Evolutionary conservation across 441 rosid genomes (phyloP).

Genomic region (Breynia disticha): DNA sequence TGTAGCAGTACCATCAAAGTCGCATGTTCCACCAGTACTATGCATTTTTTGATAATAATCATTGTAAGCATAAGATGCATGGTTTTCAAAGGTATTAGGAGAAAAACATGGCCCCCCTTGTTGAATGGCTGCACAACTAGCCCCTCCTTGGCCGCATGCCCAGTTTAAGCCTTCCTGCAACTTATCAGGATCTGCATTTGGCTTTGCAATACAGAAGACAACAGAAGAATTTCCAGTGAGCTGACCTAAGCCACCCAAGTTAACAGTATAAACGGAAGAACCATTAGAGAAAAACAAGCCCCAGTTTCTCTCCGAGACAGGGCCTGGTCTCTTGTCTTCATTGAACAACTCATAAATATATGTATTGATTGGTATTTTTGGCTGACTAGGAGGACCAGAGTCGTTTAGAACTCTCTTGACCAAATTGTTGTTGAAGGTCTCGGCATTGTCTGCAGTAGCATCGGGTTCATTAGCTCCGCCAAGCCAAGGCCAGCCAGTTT

Average conservation of each 20-base stretch:
- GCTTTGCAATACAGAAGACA: conserved; percentile 67
- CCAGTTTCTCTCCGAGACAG: conserved; percentile 76
- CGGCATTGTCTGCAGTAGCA: conserved; percentile 63
- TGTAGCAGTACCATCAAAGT: conserved; percentile 74
- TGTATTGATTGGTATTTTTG: conserved; percentile 49
- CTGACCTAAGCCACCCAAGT: conserved; percentile 27
- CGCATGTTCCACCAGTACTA: conserved; percentile 69
- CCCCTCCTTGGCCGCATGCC: conserved; percentile 97
- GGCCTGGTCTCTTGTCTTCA: conserved; percentile 72
- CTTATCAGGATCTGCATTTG: conserved; percentile 50
- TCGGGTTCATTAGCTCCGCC: conserved; percentile 70
- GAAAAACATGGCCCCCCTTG: conserved; percentile 52
- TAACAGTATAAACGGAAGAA: conserved; percentile 51
- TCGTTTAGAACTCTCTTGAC: conserved; percentile 59
- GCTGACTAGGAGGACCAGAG: conserved; percentile 87
- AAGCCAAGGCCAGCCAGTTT: conserved; percentile 90
- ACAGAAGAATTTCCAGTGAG: conserved; percentile 34
- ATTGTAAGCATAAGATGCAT: conserved; percentile 85
- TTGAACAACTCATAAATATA: conserved; percentile 84
- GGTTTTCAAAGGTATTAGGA: conserved; percentile 50
- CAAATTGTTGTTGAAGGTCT: conserved; percentile 62
- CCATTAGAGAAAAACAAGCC: conserved; percentile 72
- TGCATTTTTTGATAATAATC: conserved; percentile 82
- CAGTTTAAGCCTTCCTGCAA: conserved; percentile 68
- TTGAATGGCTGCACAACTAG: conserved; percentile 62